Conservation (phyloP, 768 basidiomycete genomes). For the Pisolithus orientalis region DNA sequence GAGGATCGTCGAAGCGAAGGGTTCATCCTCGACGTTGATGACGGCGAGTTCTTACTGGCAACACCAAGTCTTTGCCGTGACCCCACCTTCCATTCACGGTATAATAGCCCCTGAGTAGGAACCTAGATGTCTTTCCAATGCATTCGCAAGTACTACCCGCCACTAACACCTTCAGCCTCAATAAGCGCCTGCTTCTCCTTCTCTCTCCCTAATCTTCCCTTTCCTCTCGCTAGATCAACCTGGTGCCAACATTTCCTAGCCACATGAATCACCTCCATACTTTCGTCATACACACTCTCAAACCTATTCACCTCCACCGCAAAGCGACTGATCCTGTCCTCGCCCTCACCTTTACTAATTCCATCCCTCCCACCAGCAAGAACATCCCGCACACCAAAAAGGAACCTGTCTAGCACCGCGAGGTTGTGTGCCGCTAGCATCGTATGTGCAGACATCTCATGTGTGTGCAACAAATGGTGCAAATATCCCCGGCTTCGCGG, state of each 20-base stretch:
- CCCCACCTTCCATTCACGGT: background rate
- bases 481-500: slow-evolving; percentile 56
- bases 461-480: slow-evolving; percentile 81
- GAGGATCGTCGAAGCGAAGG: background rate
- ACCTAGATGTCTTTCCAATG: background rate
- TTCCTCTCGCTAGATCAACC: slow-evolving; percentile 68
- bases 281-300: slow-evolving; percentile 43
- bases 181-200: slow-evolving; percentile 33
- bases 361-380: slow-evolving; percentile 9
- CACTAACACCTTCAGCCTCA: background rate
- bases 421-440: slow-evolving; percentile 75
- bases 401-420: slow-evolving; percentile 57
- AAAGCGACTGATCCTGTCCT: slow-evolving; percentile 19
- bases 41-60: no score
- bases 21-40: background rate
- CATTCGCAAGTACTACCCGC: background rate
- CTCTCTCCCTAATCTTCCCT: slow-evolving; percentile 67
- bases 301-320: slow-evolving; percentile 47
- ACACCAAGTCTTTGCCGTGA: background rate
- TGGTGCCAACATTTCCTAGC: slow-evolving; percentile 54
- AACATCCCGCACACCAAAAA: slow-evolving; percentile 46
- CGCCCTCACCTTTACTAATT: background rate
- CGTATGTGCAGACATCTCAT: slow-evolving; percentile 85
- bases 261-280: slow-evolving; percentile 38
- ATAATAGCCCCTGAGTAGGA: background rate